Conservation (phyloP, 371 early-diverging fungal genomes). For the Apophysomyces elegans region DNA sequence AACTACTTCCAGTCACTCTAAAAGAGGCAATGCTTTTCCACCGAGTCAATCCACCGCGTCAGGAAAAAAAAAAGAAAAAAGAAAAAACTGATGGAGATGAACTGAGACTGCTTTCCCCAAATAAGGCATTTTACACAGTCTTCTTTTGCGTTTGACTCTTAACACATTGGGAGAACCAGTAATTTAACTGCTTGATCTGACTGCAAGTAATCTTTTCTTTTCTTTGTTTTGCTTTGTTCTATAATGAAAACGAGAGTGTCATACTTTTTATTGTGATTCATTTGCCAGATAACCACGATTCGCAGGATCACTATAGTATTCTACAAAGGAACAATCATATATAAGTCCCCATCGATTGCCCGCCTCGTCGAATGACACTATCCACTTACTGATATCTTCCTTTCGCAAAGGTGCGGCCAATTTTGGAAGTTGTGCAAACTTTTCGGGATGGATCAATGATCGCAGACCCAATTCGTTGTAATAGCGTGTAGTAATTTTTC, state of each 20-base stretch:
- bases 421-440: slow-evolving; percentile 56
- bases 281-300: slow-evolving; percentile 76
- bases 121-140: too few relatives aligned
- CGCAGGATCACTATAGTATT: slow-evolving; percentile 64
- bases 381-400: slow-evolving; percentile 59
- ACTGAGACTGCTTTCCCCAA: too few relatives aligned
- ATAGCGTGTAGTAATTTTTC: slow-evolving; percentile 82
- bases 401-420: slow-evolving; percentile 47
- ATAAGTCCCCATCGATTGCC: background rate
- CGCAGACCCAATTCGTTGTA: slow-evolving; percentile 78
- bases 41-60: slow-evolving; percentile 59
- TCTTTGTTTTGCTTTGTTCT: background rate
- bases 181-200: too few relatives aligned
- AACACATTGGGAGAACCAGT: too few relatives aligned
- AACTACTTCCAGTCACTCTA: slow-evolving; percentile 18
- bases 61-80: slow-evolving; percentile 27
- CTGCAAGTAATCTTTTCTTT: background rate
- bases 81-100: background rate
- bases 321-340: slow-evolving; percentile 20
- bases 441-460: slow-evolving; percentile 81
- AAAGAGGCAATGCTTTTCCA: slow-evolving; percentile 46
- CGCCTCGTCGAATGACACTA: too few relatives aligned
- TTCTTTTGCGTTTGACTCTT: too few relatives aligned
- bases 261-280: slow-evolving; percentile 10
- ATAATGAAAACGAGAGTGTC: background rate